These are phyloP conservation scores for Phytophthora cactorum DNA, from an alignment of 352 stramenopile species.

Conservation along the genomic window DNA sequence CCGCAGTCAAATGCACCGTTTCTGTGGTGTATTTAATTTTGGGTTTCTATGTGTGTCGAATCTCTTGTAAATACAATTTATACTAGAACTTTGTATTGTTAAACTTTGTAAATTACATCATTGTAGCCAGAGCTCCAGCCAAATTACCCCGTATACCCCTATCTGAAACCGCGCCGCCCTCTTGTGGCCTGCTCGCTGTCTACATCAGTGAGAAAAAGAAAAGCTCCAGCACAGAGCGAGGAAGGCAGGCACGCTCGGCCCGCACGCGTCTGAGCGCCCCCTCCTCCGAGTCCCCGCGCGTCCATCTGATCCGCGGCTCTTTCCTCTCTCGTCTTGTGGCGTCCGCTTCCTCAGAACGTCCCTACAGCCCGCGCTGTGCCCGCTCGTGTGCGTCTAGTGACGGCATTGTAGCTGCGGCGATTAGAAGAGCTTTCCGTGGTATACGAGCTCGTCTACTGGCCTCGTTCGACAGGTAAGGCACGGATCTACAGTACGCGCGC, in stretches of 20 bases:
- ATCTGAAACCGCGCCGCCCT: slow-evolving; percentile 27
- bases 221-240: slow-evolving; percentile 41
- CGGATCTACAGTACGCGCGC: slow-evolving; percentile 2
- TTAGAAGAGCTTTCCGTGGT: slow-evolving; percentile 21
- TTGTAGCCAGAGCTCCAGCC: not conserved
- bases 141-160: slow-evolving; percentile 2
- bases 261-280: slow-evolving; percentile 19
- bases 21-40: not conserved
- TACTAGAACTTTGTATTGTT: not conserved
- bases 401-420: slow-evolving; percentile 2
- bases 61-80: not conserved
- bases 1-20: not conserved
- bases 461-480: slow-evolving; percentile 6
- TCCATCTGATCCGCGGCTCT: slow-evolving; percentile 9
- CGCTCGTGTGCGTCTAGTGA: slow-evolving; percentile 14
- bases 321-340: slow-evolving; percentile 22
- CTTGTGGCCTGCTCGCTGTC: slow-evolving; percentile 33
- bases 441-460: slow-evolving; percentile 16
- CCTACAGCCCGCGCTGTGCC: slow-evolving; percentile 19
- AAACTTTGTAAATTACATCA: not conserved
- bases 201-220: slow-evolving; percentile 47
- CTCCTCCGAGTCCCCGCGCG: slow-evolving; percentile 14
- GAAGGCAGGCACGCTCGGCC: slow-evolving; percentile 25
- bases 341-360: slow-evolving; percentile 7
- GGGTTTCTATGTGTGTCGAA: not conserved